Base-by-base conservation (phyloP, 257 asterid genomes). In the Solanum pimpinellifolium region DNA sequence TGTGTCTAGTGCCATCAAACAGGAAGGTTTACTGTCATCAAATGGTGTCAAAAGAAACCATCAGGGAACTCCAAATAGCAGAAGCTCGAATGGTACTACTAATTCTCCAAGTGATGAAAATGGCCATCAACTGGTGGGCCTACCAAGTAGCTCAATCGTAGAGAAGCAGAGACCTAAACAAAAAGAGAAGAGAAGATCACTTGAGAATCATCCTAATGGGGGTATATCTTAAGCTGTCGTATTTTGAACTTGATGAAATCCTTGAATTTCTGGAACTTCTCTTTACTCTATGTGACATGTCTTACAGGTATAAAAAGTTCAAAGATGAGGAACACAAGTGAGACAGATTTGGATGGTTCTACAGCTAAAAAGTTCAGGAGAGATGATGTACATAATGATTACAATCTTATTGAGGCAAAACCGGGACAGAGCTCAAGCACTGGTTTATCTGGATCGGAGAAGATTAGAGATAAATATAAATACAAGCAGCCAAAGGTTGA, bases 341-440 rank as follows among this genome's bases (percentile, higher is more conserved):
- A 90, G 88, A 83, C 90, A 88, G 98, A 90, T 90, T 42, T 83
- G 86, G 98, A 92, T 83, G 91, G 89, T 89, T 90, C 91, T 62
- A 92, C 95, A 90, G 89, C 93, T 86, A 97, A 95, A 93, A 95
- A 94, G 92, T 83, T 90, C 18, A 95, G 94, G 92, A 88, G 92
- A 29, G 96, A 92, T 88, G 95, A 90, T 84, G 86, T 85, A 31
- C 91, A 52, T 78, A 62, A 88, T 90, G 92, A 91, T 83, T 94
- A 93, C 86, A 95, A 90, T 86, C 91, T 88, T 87, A 92, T 89
- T n/a, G 92, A 90, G 88, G 84, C 91, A 68, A 95, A 94, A 90
- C 93, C 90, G 29, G 94, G 91, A n/a, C 93, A 83, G 83, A 91
- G 89, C 85, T 91, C 95, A 65, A 89, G 91, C 87, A 91, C 78